phyloP scores from a whole-genome alignment of 257 asterid genomes.

The Forsythia viridissima region DNA sequence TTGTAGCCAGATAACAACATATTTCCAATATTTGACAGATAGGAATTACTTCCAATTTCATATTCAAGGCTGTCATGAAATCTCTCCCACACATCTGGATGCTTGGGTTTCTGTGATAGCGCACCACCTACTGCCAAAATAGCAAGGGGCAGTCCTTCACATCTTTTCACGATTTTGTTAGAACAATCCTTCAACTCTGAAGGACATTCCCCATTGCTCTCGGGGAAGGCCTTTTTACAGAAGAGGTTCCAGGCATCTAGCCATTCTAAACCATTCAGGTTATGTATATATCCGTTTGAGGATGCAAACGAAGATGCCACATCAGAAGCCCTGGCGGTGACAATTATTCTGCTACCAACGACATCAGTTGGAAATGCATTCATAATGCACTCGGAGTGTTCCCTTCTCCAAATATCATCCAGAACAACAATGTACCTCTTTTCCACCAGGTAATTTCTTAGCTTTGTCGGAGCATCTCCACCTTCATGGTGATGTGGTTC shows the following conservation, averaged over 20 bases:
- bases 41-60: conserved; percentile 21
- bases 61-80: conserved; percentile 26
- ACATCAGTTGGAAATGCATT: conserved; percentile 38
- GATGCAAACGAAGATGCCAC: conserved; percentile 37
- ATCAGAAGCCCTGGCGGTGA: conserved; percentile 40
- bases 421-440: conserved; percentile 46
- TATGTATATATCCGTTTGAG: not conserved
- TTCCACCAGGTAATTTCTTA: conserved; percentile 9
- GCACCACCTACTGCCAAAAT: conserved; percentile 42
- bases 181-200: conserved; percentile 29
- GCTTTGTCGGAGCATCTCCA: not conserved
- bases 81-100: conserved; percentile 27
- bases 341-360: conserved; percentile 45
- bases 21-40: conserved; percentile 14
- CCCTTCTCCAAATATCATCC: conserved; percentile 44
- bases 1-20: conserved; percentile 34
- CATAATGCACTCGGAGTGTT: conserved; percentile 35
- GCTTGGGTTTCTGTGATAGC: conserved; percentile 27
- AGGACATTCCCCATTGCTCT: conserved; percentile 38
- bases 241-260: conserved; percentile 48
- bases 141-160: conserved; percentile 50
- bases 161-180: conserved; percentile 19
- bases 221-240: conserved; percentile 46
- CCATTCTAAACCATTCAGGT: conserved; percentile 19
- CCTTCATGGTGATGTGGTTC: conserved; percentile 19